Base-by-base conservation (phyloP, 371 early-diverging fungal species). In the Mortierella sp. region DNA sequence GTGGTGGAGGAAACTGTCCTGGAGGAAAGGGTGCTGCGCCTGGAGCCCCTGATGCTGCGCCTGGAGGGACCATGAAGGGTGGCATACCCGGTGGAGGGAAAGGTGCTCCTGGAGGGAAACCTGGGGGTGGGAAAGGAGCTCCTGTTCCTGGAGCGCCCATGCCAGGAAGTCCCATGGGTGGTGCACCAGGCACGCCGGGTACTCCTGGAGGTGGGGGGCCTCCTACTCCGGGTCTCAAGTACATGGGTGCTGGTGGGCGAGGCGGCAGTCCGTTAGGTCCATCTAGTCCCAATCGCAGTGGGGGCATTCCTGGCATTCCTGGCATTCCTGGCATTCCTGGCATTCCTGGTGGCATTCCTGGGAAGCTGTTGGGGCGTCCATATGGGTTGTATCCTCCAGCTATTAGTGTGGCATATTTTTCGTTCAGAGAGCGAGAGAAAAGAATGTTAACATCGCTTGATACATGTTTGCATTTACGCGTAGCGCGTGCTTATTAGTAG, bases 321-420 rank as follows among this genome's bases (percentile, higher is more conserved):
- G 91, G 92, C 52, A 89, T 83, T 44, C 88, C 83, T 82, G 91
- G 91, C 42, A 38, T 38, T 2, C 91, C 90, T 48, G 89, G 90
- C 81, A 89, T 88, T 2, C 91, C 90, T 52, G 91, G 90, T 58
- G 91, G 92, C 52, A 89, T 83, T 44, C 88, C 83, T 82, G 91
- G 91, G 44, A 89, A 91, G 44, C 90, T 88, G 58, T 87, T 82
- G 38, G 91, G 92, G 73, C 89, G 84, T n/a, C 86, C 89, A 88
- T 91, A 88, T 88, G 90, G 83, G 89, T 88, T 78, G 88, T 84
- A 73, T 83, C 85, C 60, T 58, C 79, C 78, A 26, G 75, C 79
- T 78, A 58, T 52, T 3, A 14, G n/a, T 57, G 24, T 21, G 28
- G 16, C 14, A 6, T 16, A 6, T 44, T 42, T 10, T 34, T 38